Evolutionary conservation across 73 alveolate species (phyloP).

Genomic region (Paramecium sexaurelia): DNA sequence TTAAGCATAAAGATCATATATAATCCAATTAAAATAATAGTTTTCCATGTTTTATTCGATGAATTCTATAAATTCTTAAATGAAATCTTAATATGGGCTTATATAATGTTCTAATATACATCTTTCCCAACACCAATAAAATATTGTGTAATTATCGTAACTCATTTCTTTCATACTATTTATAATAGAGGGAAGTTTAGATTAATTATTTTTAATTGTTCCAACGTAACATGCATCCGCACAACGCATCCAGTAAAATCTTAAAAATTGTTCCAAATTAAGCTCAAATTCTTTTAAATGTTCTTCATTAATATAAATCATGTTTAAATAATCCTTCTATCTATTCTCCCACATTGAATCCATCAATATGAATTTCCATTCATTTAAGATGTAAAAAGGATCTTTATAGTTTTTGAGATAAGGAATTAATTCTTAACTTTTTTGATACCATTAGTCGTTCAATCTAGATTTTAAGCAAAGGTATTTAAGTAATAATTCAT

Average conservation of each 20-base stretch:
- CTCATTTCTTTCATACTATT: not conserved
- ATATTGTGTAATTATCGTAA: not conserved
- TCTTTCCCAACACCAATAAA: not conserved
- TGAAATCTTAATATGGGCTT: not conserved
- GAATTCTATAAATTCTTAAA: not conserved
- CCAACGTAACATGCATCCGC: no score
- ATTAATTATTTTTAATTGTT: no score
- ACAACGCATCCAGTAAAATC: no score
- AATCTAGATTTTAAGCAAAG: not conserved
- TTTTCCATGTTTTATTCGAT: not conserved
- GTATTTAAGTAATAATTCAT: not conserved
- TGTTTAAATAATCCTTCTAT: not conserved
- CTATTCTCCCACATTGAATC: not conserved
- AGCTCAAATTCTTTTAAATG: no score
- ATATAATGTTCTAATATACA: not conserved
- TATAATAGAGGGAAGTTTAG: no score
- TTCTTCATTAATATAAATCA: no score
- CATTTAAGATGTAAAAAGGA: not conserved
- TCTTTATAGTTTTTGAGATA: not conserved
- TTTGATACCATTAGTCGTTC: not conserved
- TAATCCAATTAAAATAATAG: not conserved
- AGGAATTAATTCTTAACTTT: not conserved
- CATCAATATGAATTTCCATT: not conserved
- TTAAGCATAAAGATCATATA: not conserved
- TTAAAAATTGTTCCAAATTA: no score